Evolutionary conservation across 345 rosid genomes (phyloP).

Genomic region (Brassica incana): DNA sequence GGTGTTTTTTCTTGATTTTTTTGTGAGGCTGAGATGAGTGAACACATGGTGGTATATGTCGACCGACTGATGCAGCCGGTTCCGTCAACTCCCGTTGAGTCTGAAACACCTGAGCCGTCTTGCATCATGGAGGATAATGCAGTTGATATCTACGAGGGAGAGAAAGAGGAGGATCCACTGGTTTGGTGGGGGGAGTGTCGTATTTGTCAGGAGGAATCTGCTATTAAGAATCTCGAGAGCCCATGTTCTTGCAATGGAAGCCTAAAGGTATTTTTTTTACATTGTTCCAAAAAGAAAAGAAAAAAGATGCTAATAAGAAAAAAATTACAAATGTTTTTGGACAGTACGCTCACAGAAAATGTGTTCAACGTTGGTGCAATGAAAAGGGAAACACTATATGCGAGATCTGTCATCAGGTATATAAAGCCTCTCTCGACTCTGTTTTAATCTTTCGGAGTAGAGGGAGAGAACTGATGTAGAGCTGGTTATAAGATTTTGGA

Average conservation of each 20-base stretch:
- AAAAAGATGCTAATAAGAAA: neutral
- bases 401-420: conserved; percentile 95
- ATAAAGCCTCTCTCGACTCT: neutral
- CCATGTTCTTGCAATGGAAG: conserved; percentile 95
- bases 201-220: conserved; percentile 95
- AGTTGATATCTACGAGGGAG: conserved; percentile 33
- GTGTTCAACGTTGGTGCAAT: conserved; percentile 96
- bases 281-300: neutral
- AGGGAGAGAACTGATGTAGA: neutral
- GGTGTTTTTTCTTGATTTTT: conserved; percentile 12
- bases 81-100: conserved; percentile 20
- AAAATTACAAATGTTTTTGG: neutral
- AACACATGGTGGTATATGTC: conserved; percentile 64
- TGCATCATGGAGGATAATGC: conserved; percentile 25
- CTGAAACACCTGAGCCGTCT: neutral
- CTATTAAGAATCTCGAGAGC: conserved; percentile 63
- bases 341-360: conserved; percentile 88
- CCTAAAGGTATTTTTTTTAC: conserved; percentile 55
- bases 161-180: conserved; percentile 8
- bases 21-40: conserved; percentile 47
- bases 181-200: conserved; percentile 79
- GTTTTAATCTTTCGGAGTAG: neutral
- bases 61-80: conserved; percentile 51
- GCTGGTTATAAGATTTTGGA: too few relatives aligned
- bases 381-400: conserved; percentile 87